A percentile compares a stretch with the other conserved stretches of the same genome.
These are phyloP conservation scores for Microsporum canis DNA, from an alignment of 2,329 filamentous ascomycete species.

Conservation along the genomic window DNA sequence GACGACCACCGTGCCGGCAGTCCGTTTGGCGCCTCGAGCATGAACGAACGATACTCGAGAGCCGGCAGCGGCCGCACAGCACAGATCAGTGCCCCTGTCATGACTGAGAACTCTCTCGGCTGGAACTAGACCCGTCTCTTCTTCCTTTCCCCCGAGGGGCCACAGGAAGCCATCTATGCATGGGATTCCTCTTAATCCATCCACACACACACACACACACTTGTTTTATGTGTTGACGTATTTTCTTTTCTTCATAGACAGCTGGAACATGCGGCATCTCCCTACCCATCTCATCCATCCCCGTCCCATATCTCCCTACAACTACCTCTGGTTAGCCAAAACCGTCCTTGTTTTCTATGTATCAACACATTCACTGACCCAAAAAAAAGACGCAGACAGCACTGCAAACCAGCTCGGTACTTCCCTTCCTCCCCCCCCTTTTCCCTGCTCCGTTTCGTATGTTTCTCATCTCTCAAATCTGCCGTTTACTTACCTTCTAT, in stretches of 20 bases:
- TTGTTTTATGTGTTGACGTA: neutral
- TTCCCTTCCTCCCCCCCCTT: neutral
- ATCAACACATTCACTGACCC: neutral
- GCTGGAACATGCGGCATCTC: neutral
- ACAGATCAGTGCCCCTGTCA: constrained; percentile 79
- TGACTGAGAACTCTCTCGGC: constrained; percentile 86
- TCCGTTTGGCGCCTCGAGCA: constrained; percentile 26
- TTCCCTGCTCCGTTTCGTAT: neutral
- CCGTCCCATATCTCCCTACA: neutral
- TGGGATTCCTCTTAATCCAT: neutral
- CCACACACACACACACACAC: neutral
- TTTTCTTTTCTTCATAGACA: constrained; percentile 1
- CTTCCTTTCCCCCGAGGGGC: neutral
- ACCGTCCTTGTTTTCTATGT: neutral
- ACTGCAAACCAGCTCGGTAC: neutral
- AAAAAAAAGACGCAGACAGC: neutral
- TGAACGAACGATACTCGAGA: constrained; percentile 54
- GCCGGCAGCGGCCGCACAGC: constrained; percentile 50
- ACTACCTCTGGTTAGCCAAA: neutral
- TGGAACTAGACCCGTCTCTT: constrained; percentile 59
- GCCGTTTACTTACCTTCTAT: neutral
- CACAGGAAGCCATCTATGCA: neutral
- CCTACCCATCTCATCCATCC: neutral
- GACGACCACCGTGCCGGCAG: constrained; percentile 39
- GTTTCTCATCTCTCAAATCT: neutral